Evolutionary conservation across 78 protist species (phyloP), one percentile per base, ranked within the genome.

Genomic region (Chrysochromulina tobinii): DNA sequence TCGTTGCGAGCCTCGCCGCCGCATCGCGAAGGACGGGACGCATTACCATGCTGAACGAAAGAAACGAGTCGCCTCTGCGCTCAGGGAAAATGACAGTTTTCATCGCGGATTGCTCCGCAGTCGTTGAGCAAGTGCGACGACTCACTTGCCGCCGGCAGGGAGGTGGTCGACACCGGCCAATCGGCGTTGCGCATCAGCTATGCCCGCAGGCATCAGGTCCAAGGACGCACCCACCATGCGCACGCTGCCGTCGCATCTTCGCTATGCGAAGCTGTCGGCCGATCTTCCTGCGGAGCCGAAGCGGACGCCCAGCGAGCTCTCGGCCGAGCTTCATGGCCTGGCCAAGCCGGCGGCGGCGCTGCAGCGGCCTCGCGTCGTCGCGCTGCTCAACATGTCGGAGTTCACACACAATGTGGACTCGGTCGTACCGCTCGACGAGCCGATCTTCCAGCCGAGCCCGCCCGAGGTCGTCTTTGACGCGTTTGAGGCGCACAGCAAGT

Each of bases 381-480:
- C 18, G 27, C 69, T 88, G 8, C 53, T 91, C 69, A 91, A 91
- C 72, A 91, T 84, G 61, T 64, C 87, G 11, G 90, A 91, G 23
- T 91, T 50, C 72, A 91, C 89, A 48, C 87, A 89, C 66, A 17
- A 89, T 1, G 25, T n/a, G 18, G 54, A 27, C 0, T 54, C 90
- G 77, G 58, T 69, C n/a, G 92, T 92, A 20, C 88, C 91, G 53
- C 58, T 93, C 57, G 89, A 90, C 55, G 89, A 86, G 64, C 93
- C 96, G 9, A 27, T 94, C 59, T 94, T 94, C 90, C 93, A 89
- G 61, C 93, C 96, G 23, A 88, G 89, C 15, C 97, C 97, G 8
- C 54, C 89, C 3, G 89, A 84, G 68, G 54, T 94, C 50, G 14
- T 58, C 50, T 92, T 95, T 59, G 91, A 88, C 9, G 0, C 3